Conservation (phyloP, 2,329 filamentous ascomycete species). For the Balansia obtecta region DNA sequence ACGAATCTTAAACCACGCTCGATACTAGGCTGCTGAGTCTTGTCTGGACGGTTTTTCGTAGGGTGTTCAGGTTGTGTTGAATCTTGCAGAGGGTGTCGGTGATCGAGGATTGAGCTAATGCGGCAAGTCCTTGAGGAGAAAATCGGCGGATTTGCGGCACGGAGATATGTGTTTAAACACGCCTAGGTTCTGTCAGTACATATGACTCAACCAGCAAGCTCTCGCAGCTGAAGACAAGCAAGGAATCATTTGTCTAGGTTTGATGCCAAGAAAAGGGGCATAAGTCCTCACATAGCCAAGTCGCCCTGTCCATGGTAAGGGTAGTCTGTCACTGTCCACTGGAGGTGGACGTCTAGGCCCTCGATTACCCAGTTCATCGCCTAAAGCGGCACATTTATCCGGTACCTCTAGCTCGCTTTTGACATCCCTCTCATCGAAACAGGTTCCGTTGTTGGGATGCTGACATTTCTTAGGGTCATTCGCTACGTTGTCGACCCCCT, state of each 20-base stretch:
- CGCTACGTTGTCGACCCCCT: background rate
- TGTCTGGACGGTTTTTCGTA: slow-evolving; percentile 78
- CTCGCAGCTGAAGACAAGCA: background rate
- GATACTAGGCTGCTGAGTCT: slow-evolving; percentile 51
- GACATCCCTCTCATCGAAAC: background rate
- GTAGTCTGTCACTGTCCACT: slow-evolving; percentile 71
- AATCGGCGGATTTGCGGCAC: slow-evolving; percentile 67
- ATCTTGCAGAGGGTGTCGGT: slow-evolving; percentile 69
- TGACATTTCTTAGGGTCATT: background rate
- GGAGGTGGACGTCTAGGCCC: slow-evolving; percentile 50
- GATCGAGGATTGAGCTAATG: slow-evolving; percentile 80
- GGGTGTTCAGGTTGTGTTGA: slow-evolving; percentile 65
- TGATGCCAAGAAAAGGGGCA: background rate
- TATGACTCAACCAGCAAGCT: background rate
- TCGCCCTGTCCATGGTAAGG: slow-evolving; percentile 81
- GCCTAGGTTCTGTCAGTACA: slow-evolving; percentile 36
- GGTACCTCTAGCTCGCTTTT: background rate
- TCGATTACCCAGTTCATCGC: slow-evolving; percentile 15
- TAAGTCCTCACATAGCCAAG: slow-evolving; percentile 62
- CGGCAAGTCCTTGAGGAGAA: slow-evolving; percentile 88
- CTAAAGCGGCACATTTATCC: background rate
- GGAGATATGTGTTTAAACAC: slow-evolving; percentile 85
- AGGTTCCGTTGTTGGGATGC: background rate
- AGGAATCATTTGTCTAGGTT: background rate
- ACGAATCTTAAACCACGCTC: slow-evolving; percentile 60